Base-by-base conservation (phyloP, 345 rosid genomes). In the Linum usitatissimum region DNA sequence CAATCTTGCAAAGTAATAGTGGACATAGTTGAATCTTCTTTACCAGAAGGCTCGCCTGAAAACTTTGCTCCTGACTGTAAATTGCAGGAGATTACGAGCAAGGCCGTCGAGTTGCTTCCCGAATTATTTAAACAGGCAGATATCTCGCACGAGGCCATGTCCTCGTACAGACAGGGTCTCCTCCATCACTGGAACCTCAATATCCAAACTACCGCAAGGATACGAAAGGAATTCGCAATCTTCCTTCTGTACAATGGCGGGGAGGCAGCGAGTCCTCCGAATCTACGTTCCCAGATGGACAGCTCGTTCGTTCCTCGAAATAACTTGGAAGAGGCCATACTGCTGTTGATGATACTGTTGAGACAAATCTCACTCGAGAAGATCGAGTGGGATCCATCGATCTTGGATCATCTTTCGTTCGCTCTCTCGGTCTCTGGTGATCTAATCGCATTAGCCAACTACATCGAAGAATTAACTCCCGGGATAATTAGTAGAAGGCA, bases 221-320 rank as follows among this genome's bases (percentile, higher is more conserved):
- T 60, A 0, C 45, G 34, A 36, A 60, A 60, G 19, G 49, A 34
- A 18, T 60, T 60, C 6, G 63, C 63, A 3, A n/a, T 60, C n/a
- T 60, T 60, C 38, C 63, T 60, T 60, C 39, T 60, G 49, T 60
- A 60, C 48, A 34, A 40, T 60, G 63, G 63, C 19, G n/a, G 45
- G 6, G 63, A 60, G 12, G 38, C 2, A 23, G 62, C 63, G 6
- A 60, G 45, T 21, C 63, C 63, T 38, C 63, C 63, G 3, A 60
- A 14, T 60, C 48, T 60, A 15, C 63, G 63, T 13, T 31, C 19
- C 13, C 63, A 60, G 20, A 31, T 34, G 63, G 63, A 60, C 8
- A 40, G 63, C n/a, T 60, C 63, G 19, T 60, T 60, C 34, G 63
- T 60, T 48, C 63, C 63, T 30, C 34, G 63, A 15, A 60, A 60